Percentiles rank a stretch among this genome's conserved stretches.
phyloP scores from a whole-genome alignment of 352 stramenopile genomes.

The Phytophthora ramorum region DNA sequence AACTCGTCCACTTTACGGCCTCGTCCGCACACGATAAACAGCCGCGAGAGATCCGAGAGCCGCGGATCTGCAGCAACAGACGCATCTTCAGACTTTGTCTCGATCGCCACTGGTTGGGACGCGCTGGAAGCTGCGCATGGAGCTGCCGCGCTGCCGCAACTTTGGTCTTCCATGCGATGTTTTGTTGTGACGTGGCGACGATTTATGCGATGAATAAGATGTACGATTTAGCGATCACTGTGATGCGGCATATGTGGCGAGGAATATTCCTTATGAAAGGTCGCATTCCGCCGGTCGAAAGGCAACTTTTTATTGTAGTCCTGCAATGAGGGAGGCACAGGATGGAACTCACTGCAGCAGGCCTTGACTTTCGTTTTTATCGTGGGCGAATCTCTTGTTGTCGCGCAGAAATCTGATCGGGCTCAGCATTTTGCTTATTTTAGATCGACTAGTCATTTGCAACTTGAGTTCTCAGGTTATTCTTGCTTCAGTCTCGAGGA shows the following conservation, averaged over 20 bases:
- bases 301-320: no score
- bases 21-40: constrained; percentile 82
- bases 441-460: no score
- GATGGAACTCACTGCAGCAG: no score
- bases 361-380: no score
- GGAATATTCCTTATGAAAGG: background rate
- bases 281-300: constrained; percentile 23
- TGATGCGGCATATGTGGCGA: background rate
- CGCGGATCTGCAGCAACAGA: constrained; percentile 2
- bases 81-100: background rate
- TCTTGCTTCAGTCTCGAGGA: no score
- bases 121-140: background rate
- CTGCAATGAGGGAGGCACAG: no score
- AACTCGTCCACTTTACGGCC: constrained; percentile 71
- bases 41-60: constrained; percentile 35
- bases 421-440: no score
- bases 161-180: constrained; percentile 26
- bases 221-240: constrained; percentile 24
- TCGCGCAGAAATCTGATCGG: no score
- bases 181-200: constrained; percentile 25
- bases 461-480: no score
- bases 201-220: constrained; percentile 26
- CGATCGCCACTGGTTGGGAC: background rate
- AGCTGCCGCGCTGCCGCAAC: constrained; percentile 8
- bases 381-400: no score